Evolutionary conservation across 139 green algal genomes (phyloP).

Genomic region (Marvania coccoides): DNA sequence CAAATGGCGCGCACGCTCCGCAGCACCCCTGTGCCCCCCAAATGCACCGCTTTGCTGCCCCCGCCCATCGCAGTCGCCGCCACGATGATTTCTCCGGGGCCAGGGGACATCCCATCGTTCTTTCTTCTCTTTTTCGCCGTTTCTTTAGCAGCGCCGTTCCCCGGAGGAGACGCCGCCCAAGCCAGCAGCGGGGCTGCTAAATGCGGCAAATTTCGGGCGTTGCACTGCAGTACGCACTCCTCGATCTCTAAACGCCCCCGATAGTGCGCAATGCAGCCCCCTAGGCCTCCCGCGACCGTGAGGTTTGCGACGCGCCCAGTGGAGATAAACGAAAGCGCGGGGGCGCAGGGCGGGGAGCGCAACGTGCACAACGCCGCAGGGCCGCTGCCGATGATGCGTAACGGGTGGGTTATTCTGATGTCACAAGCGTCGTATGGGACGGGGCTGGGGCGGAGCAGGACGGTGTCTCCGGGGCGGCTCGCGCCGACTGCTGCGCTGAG

Average conservation of each 20-base stretch:
- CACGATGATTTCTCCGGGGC: background rate
- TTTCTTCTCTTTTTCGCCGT: background rate
- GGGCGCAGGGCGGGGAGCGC: background rate
- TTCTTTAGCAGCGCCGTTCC: background rate
- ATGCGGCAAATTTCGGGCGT: conserved; percentile 5
- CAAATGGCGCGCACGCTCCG: background rate
- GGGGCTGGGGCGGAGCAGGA: conserved; percentile 8
- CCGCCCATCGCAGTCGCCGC: background rate
- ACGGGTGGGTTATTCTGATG: conserved; percentile 3
- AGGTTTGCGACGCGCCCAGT: conserved; percentile 15
- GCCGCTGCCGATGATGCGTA: conserved; percentile 11
- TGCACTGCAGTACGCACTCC: conserved; percentile 12
- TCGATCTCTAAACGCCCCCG: conserved; percentile 9
- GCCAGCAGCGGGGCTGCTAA: conserved; percentile 5
- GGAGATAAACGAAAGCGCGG: background rate
- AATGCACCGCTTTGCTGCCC: background rate
- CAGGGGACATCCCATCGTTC: background rate
- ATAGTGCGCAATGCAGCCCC: conserved; percentile 9
- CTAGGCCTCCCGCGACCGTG: background rate
- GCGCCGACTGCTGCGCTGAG: background rate
- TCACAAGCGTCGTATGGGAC: background rate
- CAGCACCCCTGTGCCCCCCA: background rate
- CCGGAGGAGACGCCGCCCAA: background rate
- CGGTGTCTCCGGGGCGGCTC: conserved; percentile 16
- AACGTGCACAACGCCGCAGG: background rate